Percentiles rank a stretch among this genome's conserved stretches.
phyloP scores from a whole-genome alignment of 495 filamentous ascomycete species.

The Bryoglossum gracile region DNA sequence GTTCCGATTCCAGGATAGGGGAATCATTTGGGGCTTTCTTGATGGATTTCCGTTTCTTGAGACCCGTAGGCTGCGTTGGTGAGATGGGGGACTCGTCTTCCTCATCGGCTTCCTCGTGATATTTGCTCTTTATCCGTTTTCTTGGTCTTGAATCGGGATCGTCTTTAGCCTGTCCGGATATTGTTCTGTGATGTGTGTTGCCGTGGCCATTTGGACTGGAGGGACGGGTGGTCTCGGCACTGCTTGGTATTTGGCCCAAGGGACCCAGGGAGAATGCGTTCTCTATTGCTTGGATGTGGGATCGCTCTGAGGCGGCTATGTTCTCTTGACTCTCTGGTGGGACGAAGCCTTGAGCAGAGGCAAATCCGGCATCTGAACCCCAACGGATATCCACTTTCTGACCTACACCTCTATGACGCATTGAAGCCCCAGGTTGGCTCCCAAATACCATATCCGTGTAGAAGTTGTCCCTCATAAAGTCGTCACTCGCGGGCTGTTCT shows the following conservation, averaged over 20 bases:
- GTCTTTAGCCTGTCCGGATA: slow-evolving; percentile 30
- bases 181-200: slow-evolving; percentile 24
- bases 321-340: slow-evolving; percentile 46
- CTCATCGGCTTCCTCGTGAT: slow-evolving; percentile 42
- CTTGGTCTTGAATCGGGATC: slow-evolving; percentile 28
- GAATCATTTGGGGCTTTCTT: slow-evolving; percentile 15
- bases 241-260: slow-evolving; percentile 24
- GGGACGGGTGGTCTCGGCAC: slow-evolving; percentile 49
- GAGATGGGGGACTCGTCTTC: slow-evolving; percentile 41
- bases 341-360: slow-evolving; percentile 45
- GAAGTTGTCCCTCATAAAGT: slow-evolving; percentile 21
- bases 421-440: neutral
- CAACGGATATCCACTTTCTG: slow-evolving; percentile 43
- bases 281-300: slow-evolving; percentile 45
- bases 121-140: slow-evolving; percentile 44
- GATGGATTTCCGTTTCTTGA: slow-evolving; percentile 32
- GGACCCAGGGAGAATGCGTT: slow-evolving; percentile 33
- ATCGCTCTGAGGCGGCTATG: slow-evolving; percentile 45
- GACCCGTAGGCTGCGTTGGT: slow-evolving; percentile 10
- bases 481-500: neutral
- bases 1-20: slow-evolving; percentile 20
- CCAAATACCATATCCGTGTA: slow-evolving; percentile 37
- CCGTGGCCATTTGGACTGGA: slow-evolving; percentile 44
- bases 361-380: slow-evolving; percentile 60
- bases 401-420: slow-evolving; percentile 11